Percentiles rank a stretch among this genome's conserved stretches.
These are phyloP conservation scores for Diaporthe citriasiana DNA, from an alignment of 2,329 filamentous ascomycete species.

Conservation along the genomic window DNA sequence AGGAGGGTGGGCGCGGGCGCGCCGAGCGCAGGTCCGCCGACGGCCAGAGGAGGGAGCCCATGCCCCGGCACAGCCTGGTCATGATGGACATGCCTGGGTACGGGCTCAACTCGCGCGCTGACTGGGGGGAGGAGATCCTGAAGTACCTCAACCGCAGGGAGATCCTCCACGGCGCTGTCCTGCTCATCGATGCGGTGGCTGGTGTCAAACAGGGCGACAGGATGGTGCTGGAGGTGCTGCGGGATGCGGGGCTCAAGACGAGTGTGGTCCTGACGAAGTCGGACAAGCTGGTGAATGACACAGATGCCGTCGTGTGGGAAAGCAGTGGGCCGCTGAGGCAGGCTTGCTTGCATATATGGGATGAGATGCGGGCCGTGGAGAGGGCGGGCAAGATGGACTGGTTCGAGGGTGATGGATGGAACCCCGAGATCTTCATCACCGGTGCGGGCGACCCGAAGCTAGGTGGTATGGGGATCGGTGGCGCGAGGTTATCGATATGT, in stretches of 20 bases:
- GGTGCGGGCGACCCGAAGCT: slow-evolving; percentile 51
- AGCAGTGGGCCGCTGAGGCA: slow-evolving; percentile 23
- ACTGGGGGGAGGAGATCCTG: slow-evolving; percentile 67
- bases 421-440: slow-evolving; percentile 52
- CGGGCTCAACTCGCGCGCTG: slow-evolving; percentile 53
- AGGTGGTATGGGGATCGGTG: slow-evolving; percentile 50
- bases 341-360: slow-evolving; percentile 50
- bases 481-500: slow-evolving; percentile 52
- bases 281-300: slow-evolving; percentile 59
- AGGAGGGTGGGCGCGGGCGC: slow-evolving; percentile 45
- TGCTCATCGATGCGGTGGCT: slow-evolving; percentile 68
- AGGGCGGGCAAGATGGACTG: slow-evolving; percentile 45
- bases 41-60: slow-evolving; percentile 49
- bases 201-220: slow-evolving; percentile 64
- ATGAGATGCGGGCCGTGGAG: slow-evolving; percentile 48
- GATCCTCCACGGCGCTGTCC: slow-evolving; percentile 64
- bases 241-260: slow-evolving; percentile 60
- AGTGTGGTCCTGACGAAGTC: slow-evolving; percentile 69
- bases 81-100: slow-evolving; percentile 59
- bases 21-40: slow-evolving; percentile 34
- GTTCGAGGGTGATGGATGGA: slow-evolving; percentile 50
- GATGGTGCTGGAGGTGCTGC: slow-evolving; percentile 62
- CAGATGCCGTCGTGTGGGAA: slow-evolving; percentile 30
- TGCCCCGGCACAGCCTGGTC: slow-evolving; percentile 62
- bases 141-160: slow-evolving; percentile 64